These are phyloP conservation scores for Allium cepa DNA, from an alignment of 106 monocot genomes.

Conservation along the genomic window DNA sequence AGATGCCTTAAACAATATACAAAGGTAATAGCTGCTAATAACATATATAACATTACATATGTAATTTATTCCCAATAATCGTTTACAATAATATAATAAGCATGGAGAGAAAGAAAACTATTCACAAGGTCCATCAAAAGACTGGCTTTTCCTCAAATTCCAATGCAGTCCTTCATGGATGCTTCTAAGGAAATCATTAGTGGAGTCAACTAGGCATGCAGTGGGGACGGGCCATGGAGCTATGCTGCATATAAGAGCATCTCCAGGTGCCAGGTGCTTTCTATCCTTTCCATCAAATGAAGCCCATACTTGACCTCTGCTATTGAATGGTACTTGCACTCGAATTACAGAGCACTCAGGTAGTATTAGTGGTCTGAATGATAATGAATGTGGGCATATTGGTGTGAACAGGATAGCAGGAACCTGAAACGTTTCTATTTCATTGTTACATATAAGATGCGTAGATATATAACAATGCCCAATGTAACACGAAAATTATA, in stretches of 20 bases:
- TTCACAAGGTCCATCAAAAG: conserved; percentile 77
- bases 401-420: conserved; percentile 97
- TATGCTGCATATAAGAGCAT: conserved; percentile 88
- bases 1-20: too few relatives aligned
- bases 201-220: conserved; percentile 85
- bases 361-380: conserved; percentile 85
- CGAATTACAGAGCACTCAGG: conserved; percentile 85
- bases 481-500: too few relatives aligned
- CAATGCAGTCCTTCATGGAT: conserved; percentile 99
- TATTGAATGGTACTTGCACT: conserved; percentile 88
- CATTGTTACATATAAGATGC: neutral
- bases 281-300: conserved; percentile 97
- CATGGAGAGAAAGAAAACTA: neutral
- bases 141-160: conserved; percentile 89
- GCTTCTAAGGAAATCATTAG: conserved; percentile 83
- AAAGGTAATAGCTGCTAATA: too few relatives aligned
- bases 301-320: conserved; percentile 94
- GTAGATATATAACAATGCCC: neutral
- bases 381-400: conserved; percentile 95
- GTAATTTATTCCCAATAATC: too few relatives aligned
- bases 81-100: too few relatives aligned
- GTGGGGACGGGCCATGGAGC: conserved; percentile 97
- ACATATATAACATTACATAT: too few relatives aligned
- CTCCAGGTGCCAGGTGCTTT: conserved; percentile 74
- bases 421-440: conserved; percentile 40